Evolutionary conservation across 495 filamentous ascomycete genomes (phyloP).

Genomic region (Penicillium coprophilum): DNA sequence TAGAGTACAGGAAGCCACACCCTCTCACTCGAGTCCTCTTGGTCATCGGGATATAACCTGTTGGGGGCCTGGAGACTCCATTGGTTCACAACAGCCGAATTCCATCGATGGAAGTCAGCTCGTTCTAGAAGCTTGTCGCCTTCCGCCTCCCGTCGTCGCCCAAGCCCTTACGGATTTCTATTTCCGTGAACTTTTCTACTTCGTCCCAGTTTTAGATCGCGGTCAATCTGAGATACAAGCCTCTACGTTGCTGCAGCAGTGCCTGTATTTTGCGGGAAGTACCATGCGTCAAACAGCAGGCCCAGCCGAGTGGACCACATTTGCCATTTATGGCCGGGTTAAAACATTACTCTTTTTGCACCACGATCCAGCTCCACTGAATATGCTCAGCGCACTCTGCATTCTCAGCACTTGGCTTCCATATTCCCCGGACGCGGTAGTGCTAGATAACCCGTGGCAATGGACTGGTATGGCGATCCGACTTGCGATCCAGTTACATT

Average conservation of each 20-base stretch:
- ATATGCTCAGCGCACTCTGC: slow-evolving; percentile 14
- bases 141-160: slow-evolving; percentile 4
- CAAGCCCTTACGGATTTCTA: slow-evolving; percentile 17
- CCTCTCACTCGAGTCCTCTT: not conserved
- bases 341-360: slow-evolving; percentile 18
- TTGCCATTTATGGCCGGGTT: slow-evolving; percentile 17
- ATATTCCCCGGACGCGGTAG: slow-evolving; percentile 8
- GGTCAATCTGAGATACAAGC: slow-evolving; percentile 1
- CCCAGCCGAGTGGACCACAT: slow-evolving; percentile 10
- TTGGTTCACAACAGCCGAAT: not conserved
- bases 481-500: slow-evolving; percentile 17
- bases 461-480: slow-evolving; percentile 22
- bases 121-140: slow-evolving; percentile 9
- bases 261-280: slow-evolving; percentile 21
- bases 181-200: slow-evolving; percentile 11
- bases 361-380: slow-evolving; percentile 13
- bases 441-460: slow-evolving; percentile 23
- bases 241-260: slow-evolving; percentile 18
- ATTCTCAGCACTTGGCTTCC: slow-evolving; percentile 15
- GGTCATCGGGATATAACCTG: not conserved
- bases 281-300: slow-evolving; percentile 15
- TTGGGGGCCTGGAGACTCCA: not conserved
- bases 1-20: not conserved
- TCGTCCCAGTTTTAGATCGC: slow-evolving; percentile 16
- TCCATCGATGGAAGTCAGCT: slow-evolving; percentile 6